Base-by-base conservation (phyloP, 768 basidiomycete genomes). In the Amanita pseudoporphyria region DNA sequence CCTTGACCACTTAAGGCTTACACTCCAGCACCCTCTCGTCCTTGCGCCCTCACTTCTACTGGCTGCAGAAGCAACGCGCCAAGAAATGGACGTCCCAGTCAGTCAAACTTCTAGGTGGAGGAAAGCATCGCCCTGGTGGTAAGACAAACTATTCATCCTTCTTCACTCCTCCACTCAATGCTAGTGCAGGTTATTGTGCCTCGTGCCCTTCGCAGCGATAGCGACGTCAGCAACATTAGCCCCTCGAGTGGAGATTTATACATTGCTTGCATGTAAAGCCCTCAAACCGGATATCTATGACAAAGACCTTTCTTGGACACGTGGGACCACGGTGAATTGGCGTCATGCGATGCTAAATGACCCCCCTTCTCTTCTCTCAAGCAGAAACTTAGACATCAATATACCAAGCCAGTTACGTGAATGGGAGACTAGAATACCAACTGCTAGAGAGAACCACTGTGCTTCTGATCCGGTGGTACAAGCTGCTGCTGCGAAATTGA, bases 201-300 rank as follows among this genome's bases (percentile, higher is more conserved):
- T 71, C 5, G 60, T 78, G 21, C 79, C 82, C 10, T 61, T 88
- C 44, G 64, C 72, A 10, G 69, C 80, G 2, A 70, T 81, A 6
- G 81, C 77, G 2, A 71, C 65, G 59, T 63, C 78, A 3, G 69
- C 79, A 2, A 77, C 81, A 0, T 57, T 82, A 6, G 87, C 87
- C 0, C 84, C 88, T 6, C 76, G 77, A 41, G 73, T 90, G 41
- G 82, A 87, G 60, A 67, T 91, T 38, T 86, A 80, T 63, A 87
- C 83, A n/a, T 61, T 72, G 19, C 77, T 90, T 9, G 84, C 72
- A 16, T 92, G 89, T 60, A 72, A 71, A n/a, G 72, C 73, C 12
- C 76, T 79, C 58, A 81, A 70, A 55, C 83, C 84, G 3, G 81
- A 70, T 60, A 74, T 72, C n/a, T 68, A 71, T 51, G 59, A 58